These are phyloP conservation scores for Aciculosporium take DNA, from an alignment of 2,329 filamentous ascomycete genomes.

Conservation along the genomic window DNA sequence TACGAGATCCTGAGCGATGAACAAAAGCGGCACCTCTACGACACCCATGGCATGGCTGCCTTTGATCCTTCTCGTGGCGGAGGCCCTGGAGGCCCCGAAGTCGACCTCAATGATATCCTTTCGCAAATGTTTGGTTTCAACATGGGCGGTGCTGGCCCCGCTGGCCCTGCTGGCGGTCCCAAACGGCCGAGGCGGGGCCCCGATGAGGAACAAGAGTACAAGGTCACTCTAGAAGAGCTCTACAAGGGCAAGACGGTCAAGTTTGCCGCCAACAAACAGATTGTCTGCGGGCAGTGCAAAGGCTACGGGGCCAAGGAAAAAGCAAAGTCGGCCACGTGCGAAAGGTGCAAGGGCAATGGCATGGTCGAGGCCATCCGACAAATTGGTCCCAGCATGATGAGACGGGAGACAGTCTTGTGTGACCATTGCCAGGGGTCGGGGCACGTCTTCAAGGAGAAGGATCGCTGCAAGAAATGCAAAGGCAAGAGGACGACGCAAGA, in stretches of 20 bases:
- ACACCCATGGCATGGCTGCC: slow-evolving; percentile 87
- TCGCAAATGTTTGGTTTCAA: slow-evolving; percentile 82
- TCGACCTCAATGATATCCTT: slow-evolving; percentile 84
- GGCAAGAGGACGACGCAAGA: slow-evolving; percentile 74
- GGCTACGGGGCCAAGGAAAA: slow-evolving; percentile 85
- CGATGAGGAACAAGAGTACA: slow-evolving; percentile 81
- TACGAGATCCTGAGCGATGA: slow-evolving; percentile 98
- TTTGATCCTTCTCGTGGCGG: slow-evolving; percentile 66
- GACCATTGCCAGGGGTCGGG: slow-evolving; percentile 76
- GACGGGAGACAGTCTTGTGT: slow-evolving; percentile 66
- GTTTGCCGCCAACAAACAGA: slow-evolving; percentile 88
- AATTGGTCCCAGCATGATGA: slow-evolving; percentile 75
- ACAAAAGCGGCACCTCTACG: slow-evolving; percentile 81
- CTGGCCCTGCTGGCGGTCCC: slow-evolving; percentile 33
- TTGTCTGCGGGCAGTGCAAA: slow-evolving; percentile 77
- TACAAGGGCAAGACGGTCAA: slow-evolving; percentile 99
- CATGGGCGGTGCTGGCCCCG: slow-evolving; percentile 38
- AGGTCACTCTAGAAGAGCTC: slow-evolving; percentile 81
- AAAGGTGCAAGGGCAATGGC: slow-evolving; percentile 71
- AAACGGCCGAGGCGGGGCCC: slow-evolving; percentile 55
- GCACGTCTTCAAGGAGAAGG: slow-evolving; percentile 83
- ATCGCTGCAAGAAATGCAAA: slow-evolving; percentile 98
- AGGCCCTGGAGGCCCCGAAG: slow-evolving; percentile 52
- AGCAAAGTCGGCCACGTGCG: slow-evolving; percentile 69
- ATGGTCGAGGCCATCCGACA: slow-evolving; percentile 64